Percentiles rank a stretch among this genome's conserved stretches.
These are phyloP conservation scores for Candida dubliniensis DNA, from an alignment of 1,139 yeast genomes.

Conservation along the genomic window DNA sequence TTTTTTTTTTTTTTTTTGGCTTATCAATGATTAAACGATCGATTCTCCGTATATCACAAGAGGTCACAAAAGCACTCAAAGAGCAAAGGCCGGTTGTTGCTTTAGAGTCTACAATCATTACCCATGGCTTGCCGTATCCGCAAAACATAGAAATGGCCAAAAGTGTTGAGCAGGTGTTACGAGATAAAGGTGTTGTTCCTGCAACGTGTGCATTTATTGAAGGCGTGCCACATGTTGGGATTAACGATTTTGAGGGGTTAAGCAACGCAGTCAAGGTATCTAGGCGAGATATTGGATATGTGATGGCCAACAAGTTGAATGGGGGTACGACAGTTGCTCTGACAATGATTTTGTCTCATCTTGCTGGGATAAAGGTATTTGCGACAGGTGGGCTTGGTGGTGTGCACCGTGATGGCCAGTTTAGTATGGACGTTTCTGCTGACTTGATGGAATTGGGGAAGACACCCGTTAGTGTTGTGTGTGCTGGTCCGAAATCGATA, in stretches of 20 bases:
- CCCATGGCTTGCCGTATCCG: slow-evolving; percentile 89
- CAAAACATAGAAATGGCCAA: slow-evolving; percentile 71
- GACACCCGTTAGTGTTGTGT: slow-evolving; percentile 84
- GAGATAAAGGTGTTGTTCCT: slow-evolving; percentile 71
- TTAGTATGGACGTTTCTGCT: slow-evolving; percentile 80
- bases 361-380: slow-evolving; percentile 79
- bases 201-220: slow-evolving; percentile 81
- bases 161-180: slow-evolving; percentile 60
- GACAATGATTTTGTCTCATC: slow-evolving; percentile 77
- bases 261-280: slow-evolving; percentile 68
- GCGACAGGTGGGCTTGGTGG: slow-evolving; percentile 97
- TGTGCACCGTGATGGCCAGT: slow-evolving; percentile 77
- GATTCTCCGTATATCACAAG: slow-evolving; percentile 39
- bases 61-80: slow-evolving; percentile 59
- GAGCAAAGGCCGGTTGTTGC: slow-evolving; percentile 68
- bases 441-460: slow-evolving; percentile 82
- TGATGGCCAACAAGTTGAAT: slow-evolving; percentile 58
- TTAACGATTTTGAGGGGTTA: slow-evolving; percentile 46
- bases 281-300: slow-evolving; percentile 75
- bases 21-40: slow-evolving; percentile 2
- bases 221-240: slow-evolving; percentile 74
- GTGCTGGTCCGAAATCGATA: slow-evolving; percentile 89
- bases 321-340: slow-evolving; percentile 94
- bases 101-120: slow-evolving; percentile 80
- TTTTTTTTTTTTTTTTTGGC: background rate